These are phyloP conservation scores for Chrysanthemum seticuspe DNA, from an alignment of 129 eudicot species.

Conservation along the genomic window DNA sequence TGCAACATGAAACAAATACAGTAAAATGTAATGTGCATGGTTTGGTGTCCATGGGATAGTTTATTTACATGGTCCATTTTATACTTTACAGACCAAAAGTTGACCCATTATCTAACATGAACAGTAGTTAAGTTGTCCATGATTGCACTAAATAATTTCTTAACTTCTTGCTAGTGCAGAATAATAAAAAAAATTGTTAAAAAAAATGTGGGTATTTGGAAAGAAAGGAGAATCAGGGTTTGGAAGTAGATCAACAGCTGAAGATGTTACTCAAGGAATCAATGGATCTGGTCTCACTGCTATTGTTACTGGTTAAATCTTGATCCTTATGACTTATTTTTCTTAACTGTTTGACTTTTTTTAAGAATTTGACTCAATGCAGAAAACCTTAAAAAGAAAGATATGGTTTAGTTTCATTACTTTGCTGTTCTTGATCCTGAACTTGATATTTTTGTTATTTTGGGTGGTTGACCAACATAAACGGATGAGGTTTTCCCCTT, in stretches of 20 bases:
- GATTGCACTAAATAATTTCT: too few species aligned
- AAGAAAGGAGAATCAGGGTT: slow-evolving; percentile 67
- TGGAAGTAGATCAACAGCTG: slow-evolving; percentile 60
- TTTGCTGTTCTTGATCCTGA: slow-evolving; percentile 4
- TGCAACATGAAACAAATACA: too few species aligned
- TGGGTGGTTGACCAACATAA: too few species aligned
- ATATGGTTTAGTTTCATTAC: neutral
- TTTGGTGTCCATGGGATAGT: too few species aligned
- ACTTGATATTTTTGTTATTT: neutral
- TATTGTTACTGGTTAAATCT: slow-evolving; percentile 53
- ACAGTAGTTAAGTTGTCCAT: too few species aligned
- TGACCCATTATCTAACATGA: neutral
- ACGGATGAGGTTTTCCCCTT: too few species aligned
- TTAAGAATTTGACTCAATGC: too few species aligned
- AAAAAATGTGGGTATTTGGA: slow-evolving; percentile 61
- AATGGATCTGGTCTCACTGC: slow-evolving; percentile 72
- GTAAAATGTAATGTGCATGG: too few species aligned
- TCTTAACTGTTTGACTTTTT: neutral
- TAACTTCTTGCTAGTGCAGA: too few species aligned
- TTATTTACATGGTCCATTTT: too few species aligned
- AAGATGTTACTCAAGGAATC: slow-evolving; percentile 68
- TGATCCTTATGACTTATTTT: neutral
- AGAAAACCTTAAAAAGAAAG: neutral
- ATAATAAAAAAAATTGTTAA: neutral
- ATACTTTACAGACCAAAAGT: neutral